Percentiles rank a stretch among this genome's conserved stretches.
phyloP scores from a whole-genome alignment of 2,329 filamentous ascomycete genomes.

The Arthroderma uncinatum region DNA sequence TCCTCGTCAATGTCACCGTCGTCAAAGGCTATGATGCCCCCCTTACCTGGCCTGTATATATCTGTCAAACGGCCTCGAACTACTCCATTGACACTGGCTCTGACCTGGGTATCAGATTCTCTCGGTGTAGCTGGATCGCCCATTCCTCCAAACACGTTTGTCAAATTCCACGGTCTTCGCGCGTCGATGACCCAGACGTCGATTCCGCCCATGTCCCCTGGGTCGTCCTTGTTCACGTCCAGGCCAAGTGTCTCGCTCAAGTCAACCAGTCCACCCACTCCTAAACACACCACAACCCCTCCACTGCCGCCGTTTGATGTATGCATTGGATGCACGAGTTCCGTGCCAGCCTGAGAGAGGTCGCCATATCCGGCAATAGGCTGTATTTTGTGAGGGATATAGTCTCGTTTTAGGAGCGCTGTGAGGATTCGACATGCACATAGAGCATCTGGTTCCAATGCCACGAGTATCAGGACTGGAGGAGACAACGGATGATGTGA shows the following conservation, averaged over 20 bases:
- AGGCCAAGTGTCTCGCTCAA: slow-evolving; percentile 69
- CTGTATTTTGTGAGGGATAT: slow-evolving; percentile 94
- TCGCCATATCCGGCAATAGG: slow-evolving; percentile 89
- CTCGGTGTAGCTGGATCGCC: slow-evolving; percentile 27
- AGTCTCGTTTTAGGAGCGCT: slow-evolving; percentile 88
- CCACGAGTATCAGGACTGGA: slow-evolving; percentile 80
- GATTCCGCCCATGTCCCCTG: slow-evolving; percentile 61
- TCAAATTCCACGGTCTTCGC: slow-evolving; percentile 84
- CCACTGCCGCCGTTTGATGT: slow-evolving; percentile 71
- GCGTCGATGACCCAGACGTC: slow-evolving; percentile 93
- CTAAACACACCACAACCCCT: slow-evolving; percentile 82
- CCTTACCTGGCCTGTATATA: slow-evolving; percentile 63
- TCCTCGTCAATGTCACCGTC: slow-evolving; percentile 91
- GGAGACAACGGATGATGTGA: slow-evolving; percentile 82
- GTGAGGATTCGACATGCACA: slow-evolving; percentile 93
- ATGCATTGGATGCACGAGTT: slow-evolving; percentile 77
- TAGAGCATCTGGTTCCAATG: slow-evolving; percentile 87
- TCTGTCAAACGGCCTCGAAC: slow-evolving; percentile 60
- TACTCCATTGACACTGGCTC: slow-evolving; percentile 53
- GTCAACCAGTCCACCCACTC: slow-evolving; percentile 85
- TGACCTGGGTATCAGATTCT: slow-evolving; percentile 16
- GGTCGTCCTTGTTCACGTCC: slow-evolving; percentile 55
- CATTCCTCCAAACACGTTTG: slow-evolving; percentile 78
- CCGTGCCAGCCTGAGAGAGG: slow-evolving; percentile 64
- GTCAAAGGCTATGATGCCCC: slow-evolving; percentile 87